Conservation (phyloP, 768 basidiomycete species). For the Trametes villosa region DNA sequence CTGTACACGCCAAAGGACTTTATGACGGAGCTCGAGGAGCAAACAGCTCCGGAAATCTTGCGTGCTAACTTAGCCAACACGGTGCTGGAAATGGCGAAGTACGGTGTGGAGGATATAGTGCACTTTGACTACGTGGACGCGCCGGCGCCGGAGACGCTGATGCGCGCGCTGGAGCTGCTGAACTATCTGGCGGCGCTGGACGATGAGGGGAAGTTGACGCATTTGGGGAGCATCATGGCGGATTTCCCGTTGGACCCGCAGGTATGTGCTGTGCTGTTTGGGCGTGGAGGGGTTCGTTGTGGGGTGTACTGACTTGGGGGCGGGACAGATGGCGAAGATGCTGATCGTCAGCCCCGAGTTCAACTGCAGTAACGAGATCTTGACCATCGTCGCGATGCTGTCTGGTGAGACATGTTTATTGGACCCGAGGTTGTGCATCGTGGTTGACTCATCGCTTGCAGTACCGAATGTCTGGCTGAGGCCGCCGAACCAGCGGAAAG, state of each 20-base stretch:
- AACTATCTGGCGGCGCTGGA: conserved; percentile 93
- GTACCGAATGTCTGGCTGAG: conserved; percentile 96
- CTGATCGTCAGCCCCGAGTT: conserved; percentile 94
- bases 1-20: conserved; percentile 98
- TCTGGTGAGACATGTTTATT: conserved; percentile 60
- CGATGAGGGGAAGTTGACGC: conserved; percentile 90
- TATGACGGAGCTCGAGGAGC: conserved; percentile 93
- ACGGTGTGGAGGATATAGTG: conserved; percentile 72
- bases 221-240: conserved; percentile 90
- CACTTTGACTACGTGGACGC: conserved; percentile 37
- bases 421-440: neutral
- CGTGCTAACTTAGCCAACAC: conserved; percentile 92
- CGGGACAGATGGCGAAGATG: conserved; percentile 87
- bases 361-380: conserved; percentile 92
- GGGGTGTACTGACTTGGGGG: neutral
- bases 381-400: conserved; percentile 96
- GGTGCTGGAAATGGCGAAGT: conserved; percentile 91
- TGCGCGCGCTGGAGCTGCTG: conserved; percentile 93
- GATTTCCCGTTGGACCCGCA: conserved; percentile 99
- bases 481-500: conserved; percentile 83
- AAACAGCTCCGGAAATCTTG: conserved; percentile 96
- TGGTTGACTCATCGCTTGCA: conserved; percentile 30
- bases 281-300: too few relatives aligned
- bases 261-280: conserved; percentile 44
- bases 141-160: conserved; percentile 68